Conservation (phyloP, 1,284 basidiomycete genomes). For the Malassezia dermatis region DNA sequence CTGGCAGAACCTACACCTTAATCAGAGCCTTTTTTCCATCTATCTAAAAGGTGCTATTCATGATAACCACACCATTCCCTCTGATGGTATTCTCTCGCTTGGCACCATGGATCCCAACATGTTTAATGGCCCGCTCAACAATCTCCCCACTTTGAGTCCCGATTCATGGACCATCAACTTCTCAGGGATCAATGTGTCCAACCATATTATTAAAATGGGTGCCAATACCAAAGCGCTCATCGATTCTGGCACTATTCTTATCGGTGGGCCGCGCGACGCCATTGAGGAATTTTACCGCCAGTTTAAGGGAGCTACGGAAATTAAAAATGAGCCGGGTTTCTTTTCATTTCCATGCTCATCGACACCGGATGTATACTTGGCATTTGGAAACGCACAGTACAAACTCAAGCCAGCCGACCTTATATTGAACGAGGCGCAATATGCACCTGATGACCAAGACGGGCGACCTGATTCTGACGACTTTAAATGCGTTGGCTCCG, state of each 20-base stretch:
- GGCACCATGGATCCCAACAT: slow-evolving; percentile 28
- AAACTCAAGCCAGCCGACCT: slow-evolving; percentile 25
- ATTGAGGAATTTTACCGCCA: slow-evolving; percentile 26
- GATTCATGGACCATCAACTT: slow-evolving; percentile 34
- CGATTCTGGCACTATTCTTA: slow-evolving; percentile 42
- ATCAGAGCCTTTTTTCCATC: not conserved
- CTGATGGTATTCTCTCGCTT: slow-evolving; percentile 34
- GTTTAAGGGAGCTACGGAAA: slow-evolving; percentile 22
- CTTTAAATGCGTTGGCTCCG: slow-evolving; percentile 29
- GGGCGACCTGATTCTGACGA: slow-evolving; percentile 18
- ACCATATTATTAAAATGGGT: slow-evolving; percentile 15
- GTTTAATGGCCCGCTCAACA: slow-evolving; percentile 28
- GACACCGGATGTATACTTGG: slow-evolving; percentile 24
- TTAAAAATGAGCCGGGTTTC: slow-evolving; percentile 23
- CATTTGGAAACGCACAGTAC: slow-evolving; percentile 31
- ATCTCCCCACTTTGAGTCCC: slow-evolving; percentile 21
- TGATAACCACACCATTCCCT: not conserved
- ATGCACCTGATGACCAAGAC: not conserved
- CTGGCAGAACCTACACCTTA: slow-evolving; percentile 52
- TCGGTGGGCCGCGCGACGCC: slow-evolving; percentile 32
- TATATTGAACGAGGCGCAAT: not conserved
- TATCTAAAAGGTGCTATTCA: not conserved
- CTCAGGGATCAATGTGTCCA: slow-evolving; percentile 19
- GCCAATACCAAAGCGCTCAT: slow-evolving; percentile 27
- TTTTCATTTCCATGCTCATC: slow-evolving; percentile 34